Evolutionary conservation across 257 asterid genomes (phyloP), one percentile per base, ranked within the genome.

Genomic region (Solanum virginianum): DNA sequence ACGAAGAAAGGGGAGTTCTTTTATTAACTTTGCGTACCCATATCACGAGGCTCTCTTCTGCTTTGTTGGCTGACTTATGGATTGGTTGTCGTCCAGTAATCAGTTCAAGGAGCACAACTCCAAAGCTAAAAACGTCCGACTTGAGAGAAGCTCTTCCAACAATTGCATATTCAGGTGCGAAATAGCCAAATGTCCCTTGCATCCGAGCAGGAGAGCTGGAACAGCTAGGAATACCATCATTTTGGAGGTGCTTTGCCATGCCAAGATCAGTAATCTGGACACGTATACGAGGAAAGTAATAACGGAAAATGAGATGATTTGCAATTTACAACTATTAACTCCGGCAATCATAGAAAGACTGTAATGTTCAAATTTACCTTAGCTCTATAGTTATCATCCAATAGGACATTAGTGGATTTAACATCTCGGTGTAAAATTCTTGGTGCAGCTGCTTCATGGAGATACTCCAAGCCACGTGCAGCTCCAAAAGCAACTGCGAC

Each of bases 151-250:
- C 97, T 88, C 92, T 86, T 60, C 98, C 99, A 55, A 94, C 88
- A 47, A 93, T 95, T 15, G 98, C 96, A 60, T 92, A 95, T 86
- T 97, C 98, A 16, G 99, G 99, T 10, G 99, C 99, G 88, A 97
- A 95, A 91, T 97, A 95, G 83, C 99, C 98, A 85, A 97, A 97
- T 16, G 98, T 95, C 68, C 99, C 99, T 89, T 97, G 98, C 98
- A 97, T 94, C 87, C 97, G 89, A 32, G 94, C 98, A 3, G 99
- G 98, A 79, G 99, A 95, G 85, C 97, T 89, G 54, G 99, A 86
- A 84, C 93, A 85, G 86, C 98, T 94, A 79, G 90, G 88, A 77
- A 88, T 79, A 43, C 95, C 99, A 57, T 95, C 99, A 72, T 74
- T 92, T 2, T 87, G 92, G 7, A 97, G 87, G 89, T 94, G 99